A percentile compares a stretch with the other conserved stretches of the same genome.
Evolutionary conservation across 768 basidiomycete genomes (phyloP).

Genomic region (Hydnomerulius pinastri): DNA sequence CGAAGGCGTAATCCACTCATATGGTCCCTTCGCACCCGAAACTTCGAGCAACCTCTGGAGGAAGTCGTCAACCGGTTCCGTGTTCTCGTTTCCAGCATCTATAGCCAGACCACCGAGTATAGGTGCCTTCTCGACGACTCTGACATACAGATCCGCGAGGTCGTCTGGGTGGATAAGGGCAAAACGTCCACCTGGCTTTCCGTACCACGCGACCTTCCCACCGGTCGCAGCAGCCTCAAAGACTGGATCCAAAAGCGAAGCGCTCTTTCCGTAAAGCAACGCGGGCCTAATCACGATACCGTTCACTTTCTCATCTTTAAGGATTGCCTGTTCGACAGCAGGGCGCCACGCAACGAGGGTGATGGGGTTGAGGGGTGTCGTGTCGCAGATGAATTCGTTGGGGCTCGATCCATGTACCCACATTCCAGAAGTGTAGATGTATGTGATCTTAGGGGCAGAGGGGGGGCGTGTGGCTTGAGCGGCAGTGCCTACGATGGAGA

Average conservation of each 20-base stretch:
- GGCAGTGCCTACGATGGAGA: conserved; percentile 10
- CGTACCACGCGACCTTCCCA: conserved; percentile 20
- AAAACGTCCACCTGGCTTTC: conserved; percentile 21
- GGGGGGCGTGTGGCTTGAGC: conserved; percentile 9
- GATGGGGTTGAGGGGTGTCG: conserved; percentile 5
- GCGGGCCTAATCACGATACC: conserved; percentile 34
- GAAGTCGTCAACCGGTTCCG: conserved; percentile 28
- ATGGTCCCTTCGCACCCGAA: conserved; percentile 24
- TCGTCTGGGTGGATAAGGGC: conserved; percentile 32
- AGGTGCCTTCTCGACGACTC: conserved; percentile 28
- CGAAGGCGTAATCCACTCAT: conserved; percentile 14
- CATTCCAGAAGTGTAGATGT: conserved; percentile 31
- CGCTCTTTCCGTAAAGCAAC: conserved; percentile 27
- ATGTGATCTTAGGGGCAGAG: conserved; percentile 26
- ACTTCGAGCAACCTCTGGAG: conserved; percentile 23
- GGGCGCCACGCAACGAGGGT: conserved; percentile 15
- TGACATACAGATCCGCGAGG: conserved; percentile 30
- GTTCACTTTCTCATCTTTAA: conserved; percentile 14
- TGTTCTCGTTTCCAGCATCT: conserved; percentile 25
- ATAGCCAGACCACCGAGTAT: conserved; percentile 27
- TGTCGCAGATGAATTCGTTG: conserved; percentile 5
- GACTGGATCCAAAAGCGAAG: conserved; percentile 17
- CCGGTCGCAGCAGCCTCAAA: conserved; percentile 19
- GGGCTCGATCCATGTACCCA: conserved; percentile 27
- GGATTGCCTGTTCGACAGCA: conserved; percentile 8